A percentile compares a stretch with the other conserved stretches of the same genome.
Conservation (phyloP, 176 grass and related monocot species). For the Sorghum bicolor region Sorghum_bicolor_NCBIv3 NC_012874.2:11931001-11931500, state of each 20-base stretch:
- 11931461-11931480: constrained; percentile 31
- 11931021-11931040: constrained; percentile 76
- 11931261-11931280: constrained; percentile 57
- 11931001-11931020: constrained; percentile 46
- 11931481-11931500: constrained; percentile 29
- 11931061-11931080: constrained; percentile 24
- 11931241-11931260: constrained; percentile 92
- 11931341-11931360: constrained; percentile 27
- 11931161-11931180: background rate
- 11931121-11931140: background rate
- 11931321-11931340: constrained; percentile 28
- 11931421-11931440: constrained; percentile 31
- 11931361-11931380: constrained; percentile 17
- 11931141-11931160: background rate
- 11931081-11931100: constrained; percentile 34
- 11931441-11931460: constrained; percentile 42
- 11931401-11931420: background rate
- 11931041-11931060: constrained; percentile 63
- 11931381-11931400: constrained; percentile 40
- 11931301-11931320: background rate
- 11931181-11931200: background rate
- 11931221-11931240: constrained; percentile 67
- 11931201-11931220: background rate
- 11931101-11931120: background rate
- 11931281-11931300: background rate